Evolutionary conservation across 1,139 yeast genomes (phyloP), one percentile per base, ranked within the genome.

Genomic region (Nakaseomyces uthaithaninus): DNA sequence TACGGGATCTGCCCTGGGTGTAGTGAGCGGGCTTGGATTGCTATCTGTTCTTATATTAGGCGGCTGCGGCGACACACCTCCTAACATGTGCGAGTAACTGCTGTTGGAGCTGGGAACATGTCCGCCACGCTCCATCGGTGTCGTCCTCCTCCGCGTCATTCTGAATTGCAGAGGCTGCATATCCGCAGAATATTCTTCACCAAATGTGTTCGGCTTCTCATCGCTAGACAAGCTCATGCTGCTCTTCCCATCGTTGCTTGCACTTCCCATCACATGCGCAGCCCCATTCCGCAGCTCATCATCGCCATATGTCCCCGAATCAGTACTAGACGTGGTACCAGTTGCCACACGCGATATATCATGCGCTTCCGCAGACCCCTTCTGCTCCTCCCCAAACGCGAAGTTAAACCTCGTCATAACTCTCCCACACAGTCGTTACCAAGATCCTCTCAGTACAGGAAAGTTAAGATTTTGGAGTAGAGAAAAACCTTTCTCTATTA

Each of bases 91-190:
- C 33, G 20, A 7, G 4, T 28, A 18, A 27, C 8, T n/a, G n/a
- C n/a, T n/a, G n/a, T n/a, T n/a, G n/a, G n/a, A n/a, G n/a, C n/a
- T n/a, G n/a, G n/a, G n/a, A n/a, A n/a, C n/a, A n/a, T n/a, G n/a
- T n/a, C 11, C 25, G 25, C 10, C 12, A 6, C 28, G 6, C 14
- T 26, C 12, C 24, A 31, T 4, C 9, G 24, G 35, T 11, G 35
- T 31, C 9, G 24, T 19, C 25, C 35, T 19, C 25, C 16, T 14
- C 15, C 28, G 33, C 12, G 17, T 37, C 47, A 39, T 47, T 33
- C 41, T 52, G 43, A 58, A 57, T 27, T 48, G 46, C 35, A 57
- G 33, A 3, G 63, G 63, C 9, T 46, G 47, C 6, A 49, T 41
- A 9, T 52, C 59, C 7, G 60, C 59, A 1, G 51, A 47, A 34